A percentile compares a stretch with the other conserved stretches of the same genome.
phyloP scores from a whole-genome alignment of 768 basidiomycete genomes.

The Boletellus sp. region DNA sequence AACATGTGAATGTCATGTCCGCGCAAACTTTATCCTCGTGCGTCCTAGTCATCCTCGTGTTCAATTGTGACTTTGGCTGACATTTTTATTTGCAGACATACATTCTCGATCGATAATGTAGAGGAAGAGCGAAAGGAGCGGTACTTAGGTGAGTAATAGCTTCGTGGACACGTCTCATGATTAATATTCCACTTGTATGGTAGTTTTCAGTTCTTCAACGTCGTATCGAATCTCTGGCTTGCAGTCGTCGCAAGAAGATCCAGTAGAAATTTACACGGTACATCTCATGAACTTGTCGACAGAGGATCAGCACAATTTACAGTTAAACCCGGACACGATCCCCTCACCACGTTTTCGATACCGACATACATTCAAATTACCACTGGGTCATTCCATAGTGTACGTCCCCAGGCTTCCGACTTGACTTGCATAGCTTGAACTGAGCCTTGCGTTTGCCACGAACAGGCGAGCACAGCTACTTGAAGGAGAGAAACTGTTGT shows the following conservation, averaged over 20 bases:
- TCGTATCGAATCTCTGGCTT: conserved; percentile 3
- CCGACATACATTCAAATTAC: conserved; percentile 15
- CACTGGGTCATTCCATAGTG: conserved; percentile 19
- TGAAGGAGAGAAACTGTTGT: conserved; percentile 37
- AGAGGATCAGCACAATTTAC: conserved; percentile 27
- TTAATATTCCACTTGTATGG: background rate
- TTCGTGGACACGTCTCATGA: background rate
- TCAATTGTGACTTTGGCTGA: background rate
- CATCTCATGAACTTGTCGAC: conserved; percentile 27
- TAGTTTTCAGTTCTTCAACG: background rate
- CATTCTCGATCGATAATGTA: background rate
- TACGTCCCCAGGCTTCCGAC: background rate
- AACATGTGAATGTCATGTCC: conserved; percentile 16
- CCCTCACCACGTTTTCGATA: conserved; percentile 23
- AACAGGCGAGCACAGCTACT: conserved; percentile 40
- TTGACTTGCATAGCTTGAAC: background rate
- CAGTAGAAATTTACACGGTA: conserved; percentile 18
- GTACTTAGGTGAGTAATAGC: background rate
- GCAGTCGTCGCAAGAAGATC: conserved; percentile 13
- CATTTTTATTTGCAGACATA: conserved; percentile 5
- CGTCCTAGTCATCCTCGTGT: background rate
- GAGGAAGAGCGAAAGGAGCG: background rate
- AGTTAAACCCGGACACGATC: conserved; percentile 19
- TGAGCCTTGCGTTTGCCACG: background rate
- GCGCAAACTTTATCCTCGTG: conserved; percentile 2